These are phyloP conservation scores for Trypanosoma cruzi DNA, from an alignment of 208 protist genomes.

Conservation along the genomic window DNA sequence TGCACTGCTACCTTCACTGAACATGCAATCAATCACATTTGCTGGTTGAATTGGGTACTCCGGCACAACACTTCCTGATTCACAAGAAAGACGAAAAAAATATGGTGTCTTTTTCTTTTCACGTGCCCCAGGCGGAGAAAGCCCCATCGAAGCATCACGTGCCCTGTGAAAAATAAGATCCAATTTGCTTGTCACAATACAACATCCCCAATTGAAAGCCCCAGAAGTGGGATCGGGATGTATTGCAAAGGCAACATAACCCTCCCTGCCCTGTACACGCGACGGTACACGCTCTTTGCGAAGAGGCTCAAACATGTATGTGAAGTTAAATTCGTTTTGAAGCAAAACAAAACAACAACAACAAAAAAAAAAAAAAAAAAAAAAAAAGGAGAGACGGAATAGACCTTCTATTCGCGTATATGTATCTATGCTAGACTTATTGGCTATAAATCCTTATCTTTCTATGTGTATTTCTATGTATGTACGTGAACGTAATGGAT, in stretches of 20 bases:
- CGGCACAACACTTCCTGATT: neutral
- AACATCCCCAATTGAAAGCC: slow-evolving; percentile 12
- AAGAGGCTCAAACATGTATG: slow-evolving; percentile 30
- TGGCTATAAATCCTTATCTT: too few relatives aligned
- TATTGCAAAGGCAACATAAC: slow-evolving; percentile 20
- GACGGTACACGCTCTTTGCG: slow-evolving; percentile 28
- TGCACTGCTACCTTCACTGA: slow-evolving; percentile 15
- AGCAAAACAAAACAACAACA: neutral
- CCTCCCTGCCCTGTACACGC: slow-evolving; percentile 14
- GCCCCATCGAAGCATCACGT: neutral
- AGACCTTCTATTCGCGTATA: neutral
- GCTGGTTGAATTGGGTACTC: neutral
- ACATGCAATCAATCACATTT: slow-evolving; percentile 12
- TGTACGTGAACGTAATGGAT: neutral
- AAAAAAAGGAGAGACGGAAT: slow-evolving; percentile 2
- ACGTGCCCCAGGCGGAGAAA: slow-evolving; percentile 15
- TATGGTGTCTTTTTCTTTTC: slow-evolving; percentile 26
- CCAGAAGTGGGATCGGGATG: slow-evolving; percentile 7
- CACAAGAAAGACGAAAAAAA: slow-evolving; percentile 29
- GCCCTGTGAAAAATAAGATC: slow-evolving; percentile 24
- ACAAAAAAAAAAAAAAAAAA: slow-evolving; percentile 12
- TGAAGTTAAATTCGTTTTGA: neutral
- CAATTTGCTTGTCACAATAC: slow-evolving; percentile 15
- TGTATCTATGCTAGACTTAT: too few relatives aligned
- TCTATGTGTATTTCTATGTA: neutral